Evolutionary conservation across 1,284 basidiomycete genomes (phyloP), one percentile per base, ranked within the genome.

Genomic region (Lentinula novae-zelandiae): DNA sequence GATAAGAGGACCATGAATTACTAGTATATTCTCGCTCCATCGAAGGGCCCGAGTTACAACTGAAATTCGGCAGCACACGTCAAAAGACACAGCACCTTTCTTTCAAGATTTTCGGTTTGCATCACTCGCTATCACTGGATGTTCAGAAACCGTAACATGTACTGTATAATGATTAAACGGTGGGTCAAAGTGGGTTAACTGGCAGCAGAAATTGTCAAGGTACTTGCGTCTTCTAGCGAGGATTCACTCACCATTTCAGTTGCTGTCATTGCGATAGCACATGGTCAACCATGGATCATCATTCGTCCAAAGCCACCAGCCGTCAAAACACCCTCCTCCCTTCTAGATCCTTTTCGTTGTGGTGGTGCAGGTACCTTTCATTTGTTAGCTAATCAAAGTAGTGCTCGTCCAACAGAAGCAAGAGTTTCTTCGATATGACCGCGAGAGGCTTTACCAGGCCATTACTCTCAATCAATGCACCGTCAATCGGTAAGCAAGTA

Each of bases 231-330:
- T 58, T 58, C 57, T 52, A 58, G 48, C 49, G 50, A 58, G 27
- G 57, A 58, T 58, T 58, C 57, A 40, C 57, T 17, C 34, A 39
- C n/a, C 53, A 44, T 33, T 46, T 46, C 44, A 33, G 40, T 33
- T 31, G 50, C 33, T 42, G 57, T 58, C 48, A 50, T 40, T 40
- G 22, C 10, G 12, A 15, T 52, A 38, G 42, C 50, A 52, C 50
- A 52, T 52, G 57, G 57, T 17, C 51, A 38, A 40, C 53, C 40
- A 44, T 56, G 57, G 57, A 31, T 40, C 49, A 40, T 58, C 50
- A 44, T 56, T 31, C 38, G 49, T 33, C n/a, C 27, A 34, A 31
- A 17, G 44, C 44, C 44, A 46, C 31, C 27, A 50, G 49, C 49
- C 49, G 49, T 31, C 51, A 53, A 39, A 53, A 54, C 27, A 27